Evolutionary conservation across 129 eudicot genomes (phyloP).

Genomic region (Chrysanthemum seticuspe): DNA sequence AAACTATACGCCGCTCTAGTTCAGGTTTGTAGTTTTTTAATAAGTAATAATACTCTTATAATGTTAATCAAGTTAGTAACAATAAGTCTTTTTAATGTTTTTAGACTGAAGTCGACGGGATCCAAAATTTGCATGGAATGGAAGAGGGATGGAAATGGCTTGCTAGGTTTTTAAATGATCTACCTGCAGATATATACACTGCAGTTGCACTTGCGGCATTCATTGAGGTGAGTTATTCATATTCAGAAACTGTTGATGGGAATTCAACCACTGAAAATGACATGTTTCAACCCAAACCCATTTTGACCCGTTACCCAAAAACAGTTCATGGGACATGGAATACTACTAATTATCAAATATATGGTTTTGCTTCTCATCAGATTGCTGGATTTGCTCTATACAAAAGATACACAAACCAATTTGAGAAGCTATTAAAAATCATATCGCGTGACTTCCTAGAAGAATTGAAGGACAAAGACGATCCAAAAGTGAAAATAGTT

Average conservation of each 20-base stretch:
- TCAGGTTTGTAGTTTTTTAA: conserved; percentile 58
- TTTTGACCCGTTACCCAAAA: background rate
- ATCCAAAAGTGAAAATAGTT: conserved; percentile 38
- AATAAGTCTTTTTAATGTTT: too few relatives aligned
- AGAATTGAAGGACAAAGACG: conserved; percentile 43
- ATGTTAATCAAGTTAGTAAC: background rate
- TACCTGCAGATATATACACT: conserved; percentile 69
- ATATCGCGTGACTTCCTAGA: conserved; percentile 48
- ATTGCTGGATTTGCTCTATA: conserved; percentile 81
- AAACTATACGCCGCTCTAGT: conserved; percentile 81
- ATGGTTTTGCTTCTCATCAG: conserved; percentile 51
- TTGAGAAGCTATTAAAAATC: conserved; percentile 59
- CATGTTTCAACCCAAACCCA: too few relatives aligned
- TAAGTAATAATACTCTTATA: background rate
- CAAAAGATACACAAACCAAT: conserved; percentile 66
- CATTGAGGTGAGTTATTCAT: conserved; percentile 53
- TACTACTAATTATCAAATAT: background rate
- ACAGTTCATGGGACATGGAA: background rate
- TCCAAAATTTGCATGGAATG: conserved; percentile 52
- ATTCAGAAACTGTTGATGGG: too few relatives aligned
- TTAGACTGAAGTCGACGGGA: too few relatives aligned
- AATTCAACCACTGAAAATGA: too few relatives aligned
- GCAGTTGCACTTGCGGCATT: conserved; percentile 70
- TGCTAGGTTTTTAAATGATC: conserved; percentile 78
- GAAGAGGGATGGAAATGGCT: conserved; percentile 96